Evolutionary conservation across 495 filamentous ascomycete species (phyloP).

Genomic region (Lasiosphaeris hirsuta): DNA sequence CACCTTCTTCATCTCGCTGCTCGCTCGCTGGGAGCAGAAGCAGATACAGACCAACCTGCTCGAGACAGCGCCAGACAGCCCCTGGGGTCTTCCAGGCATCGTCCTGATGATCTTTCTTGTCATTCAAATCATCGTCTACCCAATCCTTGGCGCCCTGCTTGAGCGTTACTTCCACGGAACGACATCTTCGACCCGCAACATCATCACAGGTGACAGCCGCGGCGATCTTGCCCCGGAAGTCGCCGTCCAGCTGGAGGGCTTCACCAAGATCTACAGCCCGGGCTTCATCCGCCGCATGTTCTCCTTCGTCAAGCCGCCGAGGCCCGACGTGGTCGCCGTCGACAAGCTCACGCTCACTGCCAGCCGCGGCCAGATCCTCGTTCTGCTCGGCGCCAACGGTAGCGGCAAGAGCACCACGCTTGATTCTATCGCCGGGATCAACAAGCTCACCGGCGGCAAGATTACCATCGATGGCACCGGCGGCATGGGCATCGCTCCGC

Average conservation of each 20-base stretch:
- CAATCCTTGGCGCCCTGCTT: constrained; percentile 64
- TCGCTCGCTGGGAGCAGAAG: constrained; percentile 65
- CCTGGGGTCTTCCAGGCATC: constrained; percentile 61
- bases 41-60: constrained; percentile 53
- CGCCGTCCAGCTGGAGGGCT: constrained; percentile 62
- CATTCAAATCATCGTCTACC: constrained; percentile 70
- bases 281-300: constrained; percentile 58
- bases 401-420: constrained; percentile 85
- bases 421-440: constrained; percentile 77
- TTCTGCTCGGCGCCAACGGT: constrained; percentile 81
- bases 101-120: constrained; percentile 66
- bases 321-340: constrained; percentile 66
- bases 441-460: constrained; percentile 63
- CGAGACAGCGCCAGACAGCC: constrained; percentile 54
- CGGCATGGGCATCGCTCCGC: constrained; percentile 80
- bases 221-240: constrained; percentile 35
- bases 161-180: constrained; percentile 76
- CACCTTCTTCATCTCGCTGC: constrained; percentile 63
- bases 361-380: constrained; percentile 71
- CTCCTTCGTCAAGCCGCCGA: constrained; percentile 50
- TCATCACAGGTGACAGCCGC: constrained; percentile 38
- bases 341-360: constrained; percentile 62
- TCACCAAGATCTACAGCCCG: constrained; percentile 72
- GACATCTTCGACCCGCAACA: constrained; percentile 56
- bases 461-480: constrained; percentile 71